A percentile compares a stretch with the other conserved stretches of the same genome.
Evolutionary conservation across 2,329 filamentous ascomycete genomes (phyloP).

Genomic region (Monilinia aucupariae): DNA sequence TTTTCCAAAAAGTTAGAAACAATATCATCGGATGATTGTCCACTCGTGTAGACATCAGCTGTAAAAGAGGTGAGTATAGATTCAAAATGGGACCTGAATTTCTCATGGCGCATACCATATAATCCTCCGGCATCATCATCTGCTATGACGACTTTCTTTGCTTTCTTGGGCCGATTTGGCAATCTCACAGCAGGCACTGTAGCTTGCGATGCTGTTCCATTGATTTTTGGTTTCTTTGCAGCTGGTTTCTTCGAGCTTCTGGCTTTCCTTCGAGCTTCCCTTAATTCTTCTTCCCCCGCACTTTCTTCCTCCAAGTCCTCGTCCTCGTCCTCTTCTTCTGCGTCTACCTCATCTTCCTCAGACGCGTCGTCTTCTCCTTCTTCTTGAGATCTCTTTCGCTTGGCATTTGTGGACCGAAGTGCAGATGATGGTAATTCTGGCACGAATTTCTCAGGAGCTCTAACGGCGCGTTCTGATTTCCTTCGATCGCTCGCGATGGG

Average conservation of each 20-base stretch:
- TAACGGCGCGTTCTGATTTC: conserved; percentile 63
- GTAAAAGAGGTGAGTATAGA: conserved; percentile 25
- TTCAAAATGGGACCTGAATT: conserved; percentile 7
- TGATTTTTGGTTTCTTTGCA: conserved; percentile 59
- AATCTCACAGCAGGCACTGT: conserved; percentile 46
- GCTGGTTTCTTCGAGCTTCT: conserved; percentile 50
- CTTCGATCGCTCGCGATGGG: conserved; percentile 50
- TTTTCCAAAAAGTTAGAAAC: conserved; percentile 55
- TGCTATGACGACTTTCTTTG: conserved; percentile 44
- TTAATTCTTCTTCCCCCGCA: conserved; percentile 44
- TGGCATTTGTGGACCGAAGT: conserved; percentile 40
- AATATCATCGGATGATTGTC: conserved; percentile 50
- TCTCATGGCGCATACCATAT: conserved; percentile 28
- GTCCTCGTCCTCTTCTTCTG: conserved; percentile 40
- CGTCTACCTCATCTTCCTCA: conserved; percentile 45
- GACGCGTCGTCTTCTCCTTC: conserved; percentile 45
- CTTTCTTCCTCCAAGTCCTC: conserved; percentile 41
- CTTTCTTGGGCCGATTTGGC: conserved; percentile 33
- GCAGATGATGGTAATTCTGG: conserved; percentile 42
- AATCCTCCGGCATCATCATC: conserved; percentile 28
- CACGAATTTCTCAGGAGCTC: conserved; percentile 54
- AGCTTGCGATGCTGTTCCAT: conserved; percentile 52
- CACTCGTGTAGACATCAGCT: conserved; percentile 61
- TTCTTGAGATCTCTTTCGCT: conserved; percentile 50
- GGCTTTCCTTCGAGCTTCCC: conserved; percentile 36